A percentile compares a stretch with the other conserved stretches of the same genome.
phyloP scores from a whole-genome alignment of 2,329 filamentous ascomycete genomes.

The Pseudogymnoascus sp. region DNA sequence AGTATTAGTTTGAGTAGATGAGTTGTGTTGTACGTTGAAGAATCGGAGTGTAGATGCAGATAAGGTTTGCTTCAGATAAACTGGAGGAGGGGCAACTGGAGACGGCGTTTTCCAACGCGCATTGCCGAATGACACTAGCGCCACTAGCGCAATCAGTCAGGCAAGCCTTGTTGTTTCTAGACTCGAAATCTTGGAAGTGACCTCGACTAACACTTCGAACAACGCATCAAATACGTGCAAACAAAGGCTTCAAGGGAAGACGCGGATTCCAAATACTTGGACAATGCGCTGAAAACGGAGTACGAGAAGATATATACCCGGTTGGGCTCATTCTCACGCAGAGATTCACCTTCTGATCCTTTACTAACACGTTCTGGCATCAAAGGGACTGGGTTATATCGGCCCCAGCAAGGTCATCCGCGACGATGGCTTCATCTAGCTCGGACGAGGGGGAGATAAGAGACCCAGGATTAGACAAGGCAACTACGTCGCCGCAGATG shows the following conservation, averaged over 20 bases:
- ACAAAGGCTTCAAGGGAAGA: neutral
- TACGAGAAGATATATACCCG: conserved; percentile 29
- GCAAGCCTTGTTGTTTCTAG: conserved; percentile 1
- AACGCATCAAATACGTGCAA: neutral
- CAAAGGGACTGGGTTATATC: conserved; percentile 27
- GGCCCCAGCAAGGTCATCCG: conserved; percentile 18
- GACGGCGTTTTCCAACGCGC: conserved; percentile 3
- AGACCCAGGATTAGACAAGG: conserved; percentile 70
- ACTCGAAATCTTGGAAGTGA: conserved; percentile 5
- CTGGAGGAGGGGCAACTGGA: conserved; percentile 7
- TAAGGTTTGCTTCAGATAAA: conserved; percentile 9
- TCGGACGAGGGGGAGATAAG: conserved; percentile 84
- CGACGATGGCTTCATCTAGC: conserved; percentile 47
- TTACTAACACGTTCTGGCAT: conserved; percentile 29
- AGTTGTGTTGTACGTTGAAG: conserved; percentile 5
- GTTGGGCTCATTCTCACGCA: conserved; percentile 31
- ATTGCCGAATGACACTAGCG: conserved; percentile 3
- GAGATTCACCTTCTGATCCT: conserved; percentile 27
- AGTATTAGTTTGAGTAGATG: conserved; percentile 7
- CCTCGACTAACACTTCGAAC: neutral
- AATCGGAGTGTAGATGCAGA: conserved; percentile 2
- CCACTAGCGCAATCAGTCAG: neutral
- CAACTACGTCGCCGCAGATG: conserved; percentile 76
- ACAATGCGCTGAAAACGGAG: conserved; percentile 25
- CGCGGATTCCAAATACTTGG: neutral